phyloP scores from a whole-genome alignment of 805 yeast genomes.

The Grigorovia jiainica region DNA sequence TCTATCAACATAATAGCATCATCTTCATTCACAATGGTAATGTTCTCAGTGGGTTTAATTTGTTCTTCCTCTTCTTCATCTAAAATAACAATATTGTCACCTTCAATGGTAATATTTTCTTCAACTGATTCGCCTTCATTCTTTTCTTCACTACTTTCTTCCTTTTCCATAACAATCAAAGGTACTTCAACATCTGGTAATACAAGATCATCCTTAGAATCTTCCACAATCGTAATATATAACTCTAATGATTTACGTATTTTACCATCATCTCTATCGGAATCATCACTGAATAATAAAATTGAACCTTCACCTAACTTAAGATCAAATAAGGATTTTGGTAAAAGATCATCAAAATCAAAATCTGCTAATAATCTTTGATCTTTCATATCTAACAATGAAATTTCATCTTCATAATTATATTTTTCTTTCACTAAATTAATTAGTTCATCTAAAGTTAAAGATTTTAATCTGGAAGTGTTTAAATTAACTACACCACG shows the following conservation, averaged over 20 bases:
- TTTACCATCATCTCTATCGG: conserved; percentile 35
- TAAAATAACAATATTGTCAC: not conserved
- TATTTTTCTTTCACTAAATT: conserved; percentile 40
- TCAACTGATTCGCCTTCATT: conserved; percentile 1
- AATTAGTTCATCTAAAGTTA: conserved; percentile 44
- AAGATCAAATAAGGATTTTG: conserved; percentile 38
- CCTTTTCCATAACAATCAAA: not conserved
- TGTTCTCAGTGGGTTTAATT: not conserved
- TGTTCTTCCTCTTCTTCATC: conserved; percentile 6
- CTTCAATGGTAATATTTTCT: not conserved
- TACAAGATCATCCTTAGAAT: conserved; percentile 8
- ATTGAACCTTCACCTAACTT: conserved; percentile 55
- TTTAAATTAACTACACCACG: conserved; percentile 40
- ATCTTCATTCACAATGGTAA: conserved; percentile 5
- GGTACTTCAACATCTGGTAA: conserved; percentile 21
- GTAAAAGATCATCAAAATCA: conserved; percentile 76
- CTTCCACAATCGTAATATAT: conserved; percentile 32
- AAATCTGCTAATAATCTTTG: conserved; percentile 66
- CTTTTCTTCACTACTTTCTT: not conserved
- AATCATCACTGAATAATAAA: conserved; percentile 70
- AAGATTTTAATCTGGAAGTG: conserved; percentile 12
- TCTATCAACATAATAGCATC: conserved; percentile 1
- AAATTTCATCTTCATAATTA: conserved; percentile 36
- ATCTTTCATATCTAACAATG: conserved; percentile 25
- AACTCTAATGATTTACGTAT: conserved; percentile 52